Base-by-base conservation (phyloP, 2,329 filamentous ascomycete species). In the Colletotrichum eleusines region DNA sequence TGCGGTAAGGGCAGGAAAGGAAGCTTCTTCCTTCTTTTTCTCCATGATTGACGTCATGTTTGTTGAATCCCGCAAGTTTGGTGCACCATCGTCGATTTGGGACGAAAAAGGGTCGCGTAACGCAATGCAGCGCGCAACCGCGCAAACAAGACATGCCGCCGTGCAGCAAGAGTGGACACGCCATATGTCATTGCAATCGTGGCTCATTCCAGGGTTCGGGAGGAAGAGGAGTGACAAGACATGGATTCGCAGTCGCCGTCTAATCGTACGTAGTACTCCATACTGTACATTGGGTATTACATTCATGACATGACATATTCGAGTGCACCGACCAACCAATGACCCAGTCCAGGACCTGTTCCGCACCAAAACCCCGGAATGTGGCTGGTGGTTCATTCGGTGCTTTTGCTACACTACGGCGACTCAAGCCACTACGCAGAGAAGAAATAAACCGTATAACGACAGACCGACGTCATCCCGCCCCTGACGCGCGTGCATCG, bases 31-130 rank as follows among this genome's bases (percentile, higher is more conserved):
- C 23, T n/a, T 11, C 12, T n/a, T 23, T 46, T 68, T n/a, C n/a
- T n/a, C n/a, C n/a, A n/a, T n/a, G n/a, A n/a, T n/a, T 71, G 68
- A 71, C 68, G 64, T 71, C 68, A 71, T 71, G 42, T 53, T 68
- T 63, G 53, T 35, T 44, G 28, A 54, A 66, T 42, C 28, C 35
- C n/a, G 46, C 28, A n/a, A 53, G 40, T 18, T 7, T 35, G 66
- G 46, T 48, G 23, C 42, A 26, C 6, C 62, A 61, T 66, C 26
- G 63, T 66, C 63, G 67, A 70, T 61, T 55, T 55, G 55, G 44
- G 67, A 66, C 50, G 62, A 66, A 59, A 48, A 35, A 8, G n/a
- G 35, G 31, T 53, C 62, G 59, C 35, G 40, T 44, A 44, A 44
- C 42, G 42, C 42, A n/a, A 44, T n/a, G 2, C 55, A 62, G 53